Evolutionary conservation across 495 filamentous ascomycete species (phyloP).

Genomic region (Massariosphaeria phaeospora): DNA sequence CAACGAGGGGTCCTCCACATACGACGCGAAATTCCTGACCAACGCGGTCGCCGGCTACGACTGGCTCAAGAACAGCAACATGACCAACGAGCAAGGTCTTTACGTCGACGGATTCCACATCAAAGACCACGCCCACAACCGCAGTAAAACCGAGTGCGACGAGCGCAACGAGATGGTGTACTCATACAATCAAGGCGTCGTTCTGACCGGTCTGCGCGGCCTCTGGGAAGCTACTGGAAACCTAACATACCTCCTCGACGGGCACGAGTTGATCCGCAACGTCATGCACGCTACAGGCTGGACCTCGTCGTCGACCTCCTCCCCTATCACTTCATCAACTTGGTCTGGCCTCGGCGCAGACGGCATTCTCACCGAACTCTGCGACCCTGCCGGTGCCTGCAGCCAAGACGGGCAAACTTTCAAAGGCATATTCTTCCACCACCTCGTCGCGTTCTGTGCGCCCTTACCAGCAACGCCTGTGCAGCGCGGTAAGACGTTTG

Average conservation of each 20-base stretch:
- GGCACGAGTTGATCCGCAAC: slow-evolving; percentile 64
- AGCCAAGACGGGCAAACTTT: slow-evolving; percentile 87
- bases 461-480: slow-evolving; percentile 50
- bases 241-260: slow-evolving; percentile 65
- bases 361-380: slow-evolving; percentile 80
- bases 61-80: slow-evolving; percentile 74
- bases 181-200: slow-evolving; percentile 92
- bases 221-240: slow-evolving; percentile 70
- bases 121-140: slow-evolving; percentile 56
- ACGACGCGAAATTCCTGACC: slow-evolving; percentile 61
- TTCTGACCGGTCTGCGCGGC: slow-evolving; percentile 79
- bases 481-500: slow-evolving; percentile 40
- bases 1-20: slow-evolving; percentile 35
- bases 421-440: slow-evolving; percentile 93
- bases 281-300: slow-evolving; percentile 77
- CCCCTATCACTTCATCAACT: slow-evolving; percentile 23
- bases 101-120: slow-evolving; percentile 93
- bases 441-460: slow-evolving; percentile 75
- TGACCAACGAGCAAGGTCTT: slow-evolving; percentile 75
- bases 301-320: slow-evolving; percentile 35
- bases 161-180: slow-evolving; percentile 81
- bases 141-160: slow-evolving; percentile 62
- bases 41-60: slow-evolving; percentile 72
- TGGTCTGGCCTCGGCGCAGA: slow-evolving; percentile 74
- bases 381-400: slow-evolving; percentile 69